Base-by-base conservation (phyloP, 352 stramenopile genomes). In the Phytopythium boreale region DNA sequence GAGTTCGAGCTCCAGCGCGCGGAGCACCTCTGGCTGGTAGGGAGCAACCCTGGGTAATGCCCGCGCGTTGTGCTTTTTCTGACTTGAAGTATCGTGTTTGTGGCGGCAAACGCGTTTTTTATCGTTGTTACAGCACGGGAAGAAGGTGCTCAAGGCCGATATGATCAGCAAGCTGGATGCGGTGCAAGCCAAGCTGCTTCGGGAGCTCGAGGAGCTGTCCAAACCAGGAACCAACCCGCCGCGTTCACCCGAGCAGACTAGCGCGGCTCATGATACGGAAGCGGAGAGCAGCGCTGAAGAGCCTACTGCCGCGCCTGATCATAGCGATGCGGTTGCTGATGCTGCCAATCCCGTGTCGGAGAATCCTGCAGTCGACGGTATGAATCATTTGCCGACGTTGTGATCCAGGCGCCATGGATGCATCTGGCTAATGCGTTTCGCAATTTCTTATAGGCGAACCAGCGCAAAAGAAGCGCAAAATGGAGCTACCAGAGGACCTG, bases 1-100 rank as follows among this genome's bases (percentile, higher is more conserved):
- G 77, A 73, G n/a, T 92, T 91, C 66, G 84, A 92, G 56, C 73
- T 90, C 31, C 84, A 94, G 64, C 75, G 76, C 22, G 84, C 83
- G 0, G 67, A 90, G 31, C 73, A 94, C 62, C 66, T 94, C 39
- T 92, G 78, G 74, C 50, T 76, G 62, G 72, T 79, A 57, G 1
- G 67, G 88, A 29, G 4, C 74, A 91, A 61, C 65, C 90, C 37
- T 92, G 77, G 73, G 39, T 73, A 52, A 68, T 75, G 41, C 8
- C 58, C 14, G 24, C 57, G 46, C 15, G 2, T 27, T 26, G 7
- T 31, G 20, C 22, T 4, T 3, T 47, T 62, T 57, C 12, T 47
- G 41, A 2, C 39, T n/a, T 53, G 20, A 60, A 26, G n/a, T 17
- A 27, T 27, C 49, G 22, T 29, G 56, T 10, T 53, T 19, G 22